phyloP scores from a whole-genome alignment of 73 alveolate species.

The Tetrahymena malaccensis region DNA sequence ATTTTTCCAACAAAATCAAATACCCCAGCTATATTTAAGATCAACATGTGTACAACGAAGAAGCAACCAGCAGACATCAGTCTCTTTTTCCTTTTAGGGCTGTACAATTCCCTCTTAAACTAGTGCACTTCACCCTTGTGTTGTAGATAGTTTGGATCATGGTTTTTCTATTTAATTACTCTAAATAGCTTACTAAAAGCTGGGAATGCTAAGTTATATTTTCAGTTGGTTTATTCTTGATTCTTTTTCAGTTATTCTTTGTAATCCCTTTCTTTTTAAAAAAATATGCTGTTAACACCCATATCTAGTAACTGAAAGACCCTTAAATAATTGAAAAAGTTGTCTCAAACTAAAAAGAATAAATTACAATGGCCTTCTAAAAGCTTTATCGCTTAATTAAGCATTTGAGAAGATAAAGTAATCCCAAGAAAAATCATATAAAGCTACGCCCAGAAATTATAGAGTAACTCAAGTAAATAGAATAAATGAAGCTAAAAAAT shows the following conservation, averaged over 20 bases:
- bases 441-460: neutral
- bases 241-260: neutral
- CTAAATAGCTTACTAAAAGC: neutral
- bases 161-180: neutral
- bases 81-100: neutral
- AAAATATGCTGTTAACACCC: neutral
- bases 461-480: neutral
- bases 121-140: neutral
- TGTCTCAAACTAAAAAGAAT: neutral
- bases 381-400: neutral
- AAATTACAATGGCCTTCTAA: neutral
- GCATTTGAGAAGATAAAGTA: neutral
- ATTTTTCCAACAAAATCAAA: neutral
- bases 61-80: neutral
- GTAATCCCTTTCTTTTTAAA: neutral
- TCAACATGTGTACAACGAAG: neutral
- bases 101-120: neutral
- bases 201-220: neutral
- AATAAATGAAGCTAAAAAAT: neutral
- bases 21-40: neutral
- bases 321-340: neutral
- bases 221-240: neutral
- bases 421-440: neutral
- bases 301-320: neutral
- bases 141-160: neutral